These are phyloP conservation scores for Trichophyton simii DNA, from an alignment of 2,329 filamentous ascomycete genomes.

Conservation along the genomic window DNA sequence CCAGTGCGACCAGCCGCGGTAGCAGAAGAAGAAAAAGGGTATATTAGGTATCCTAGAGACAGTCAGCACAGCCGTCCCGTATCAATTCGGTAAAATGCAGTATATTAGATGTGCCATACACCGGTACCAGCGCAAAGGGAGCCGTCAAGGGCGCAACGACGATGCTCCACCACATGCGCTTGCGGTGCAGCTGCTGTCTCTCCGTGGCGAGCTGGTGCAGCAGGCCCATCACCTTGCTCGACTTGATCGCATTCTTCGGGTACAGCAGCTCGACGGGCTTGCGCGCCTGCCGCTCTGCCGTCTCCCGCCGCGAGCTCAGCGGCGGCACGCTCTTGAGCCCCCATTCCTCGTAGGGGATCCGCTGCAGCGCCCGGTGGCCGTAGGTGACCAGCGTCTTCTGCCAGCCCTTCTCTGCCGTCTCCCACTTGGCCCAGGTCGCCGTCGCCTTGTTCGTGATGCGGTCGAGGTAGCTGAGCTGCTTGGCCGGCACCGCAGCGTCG, in stretches of 20 bases:
- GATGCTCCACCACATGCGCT: constrained; percentile 67
- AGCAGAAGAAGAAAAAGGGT: constrained; percentile 91
- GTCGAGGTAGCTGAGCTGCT: constrained; percentile 51
- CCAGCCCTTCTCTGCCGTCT: constrained; percentile 73
- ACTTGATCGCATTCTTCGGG: constrained; percentile 56
- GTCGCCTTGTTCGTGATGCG: constrained; percentile 58
- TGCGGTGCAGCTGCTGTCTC: constrained; percentile 63
- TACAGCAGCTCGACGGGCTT: constrained; percentile 56
- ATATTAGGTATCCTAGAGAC: constrained; percentile 66
- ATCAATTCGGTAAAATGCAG: neutral
- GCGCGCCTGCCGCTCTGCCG: constrained; percentile 50
- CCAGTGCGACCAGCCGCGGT: constrained; percentile 84
- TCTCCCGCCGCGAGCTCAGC: constrained; percentile 53
- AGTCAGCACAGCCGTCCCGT: constrained; percentile 1
- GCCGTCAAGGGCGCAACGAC: constrained; percentile 69
- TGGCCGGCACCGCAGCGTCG: constrained; percentile 42
- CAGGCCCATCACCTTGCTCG: constrained; percentile 51
- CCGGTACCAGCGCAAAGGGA: constrained; percentile 69
- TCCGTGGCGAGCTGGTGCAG: constrained; percentile 64
- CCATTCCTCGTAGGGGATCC: constrained; percentile 96
- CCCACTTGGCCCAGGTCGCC: constrained; percentile 73
- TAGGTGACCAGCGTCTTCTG: constrained; percentile 75
- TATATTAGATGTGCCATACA: constrained; percentile 46
- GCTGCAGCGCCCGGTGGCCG: constrained; percentile 71
- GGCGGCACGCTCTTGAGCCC: constrained; percentile 88